Conservation (phyloP, 73 alveolate genomes). For the Tetrahymena elliotti region DNA sequence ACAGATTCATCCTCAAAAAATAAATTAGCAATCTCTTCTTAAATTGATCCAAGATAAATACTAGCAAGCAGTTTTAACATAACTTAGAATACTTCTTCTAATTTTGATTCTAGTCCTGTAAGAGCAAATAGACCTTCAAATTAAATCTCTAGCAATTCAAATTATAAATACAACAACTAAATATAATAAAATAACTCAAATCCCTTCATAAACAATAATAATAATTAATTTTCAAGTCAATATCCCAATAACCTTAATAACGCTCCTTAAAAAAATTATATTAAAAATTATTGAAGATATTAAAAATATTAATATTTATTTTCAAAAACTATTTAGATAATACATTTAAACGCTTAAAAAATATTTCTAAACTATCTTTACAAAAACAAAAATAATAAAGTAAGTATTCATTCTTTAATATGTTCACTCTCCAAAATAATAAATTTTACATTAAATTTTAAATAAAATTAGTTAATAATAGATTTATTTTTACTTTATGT, state of each 20-base stretch:
- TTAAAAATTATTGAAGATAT: neutral
- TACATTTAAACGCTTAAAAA: too few relatives aligned
- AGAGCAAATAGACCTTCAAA: neutral
- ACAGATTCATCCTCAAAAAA: neutral
- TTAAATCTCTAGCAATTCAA: neutral
- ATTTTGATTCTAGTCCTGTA: neutral
- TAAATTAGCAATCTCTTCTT: neutral
- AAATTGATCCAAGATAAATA: neutral
- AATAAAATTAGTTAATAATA: too few relatives aligned
- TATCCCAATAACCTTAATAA: neutral
- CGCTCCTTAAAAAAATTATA: neutral
- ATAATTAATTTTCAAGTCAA: neutral
- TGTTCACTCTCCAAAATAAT: too few relatives aligned
- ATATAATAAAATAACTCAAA: neutral
- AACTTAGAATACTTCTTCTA: neutral
- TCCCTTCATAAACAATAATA: neutral
- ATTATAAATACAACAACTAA: neutral
- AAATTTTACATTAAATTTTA: too few relatives aligned
- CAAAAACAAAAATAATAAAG: too few relatives aligned
- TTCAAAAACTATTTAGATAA: neutral
- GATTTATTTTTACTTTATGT: too few relatives aligned
- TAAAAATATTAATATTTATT: too few relatives aligned
- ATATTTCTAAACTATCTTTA: too few relatives aligned
- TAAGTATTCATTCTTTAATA: too few relatives aligned
- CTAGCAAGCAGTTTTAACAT: neutral